These are phyloP conservation scores for Backusella parvicylindrica DNA, from an alignment of 192 early-diverging fungal species.

Conservation along the genomic window DNA sequence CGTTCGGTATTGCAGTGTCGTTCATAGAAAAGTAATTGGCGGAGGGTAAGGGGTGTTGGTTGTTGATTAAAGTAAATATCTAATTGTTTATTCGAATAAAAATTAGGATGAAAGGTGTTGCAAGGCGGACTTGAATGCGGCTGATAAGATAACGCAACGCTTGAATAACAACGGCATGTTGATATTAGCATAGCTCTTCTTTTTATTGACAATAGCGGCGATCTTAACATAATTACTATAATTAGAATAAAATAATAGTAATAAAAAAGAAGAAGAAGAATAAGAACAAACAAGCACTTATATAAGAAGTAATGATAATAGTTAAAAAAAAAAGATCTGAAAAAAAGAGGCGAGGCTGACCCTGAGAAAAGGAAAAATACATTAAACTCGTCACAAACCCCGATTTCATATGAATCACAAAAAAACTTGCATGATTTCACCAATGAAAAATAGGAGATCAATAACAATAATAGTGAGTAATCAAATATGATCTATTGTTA, in stretches of 20 bases:
- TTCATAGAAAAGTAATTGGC: conserved; percentile 92
- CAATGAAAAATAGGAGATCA: background rate
- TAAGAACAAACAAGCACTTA: background rate
- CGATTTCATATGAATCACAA: background rate
- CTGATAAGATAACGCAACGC: background rate
- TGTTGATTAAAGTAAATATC: conserved; percentile 82
- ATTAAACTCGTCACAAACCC: background rate
- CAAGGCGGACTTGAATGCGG: background rate
- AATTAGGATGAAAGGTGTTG: conserved; percentile 41
- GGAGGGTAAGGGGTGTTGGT: conserved; percentile 81
- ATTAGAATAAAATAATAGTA: background rate
- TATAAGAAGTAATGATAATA: background rate
- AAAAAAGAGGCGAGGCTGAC: background rate
- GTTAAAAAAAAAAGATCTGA: background rate
- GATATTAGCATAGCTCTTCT: background rate
- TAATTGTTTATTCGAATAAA: conserved; percentile 89
- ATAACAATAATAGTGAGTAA: background rate
- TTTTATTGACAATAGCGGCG: background rate
- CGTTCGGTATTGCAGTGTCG: conserved; percentile 82
- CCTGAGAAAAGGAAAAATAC: background rate
- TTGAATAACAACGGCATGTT: background rate
- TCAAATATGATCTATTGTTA: background rate
- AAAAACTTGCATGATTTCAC: background rate
- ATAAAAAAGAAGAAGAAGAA: background rate
- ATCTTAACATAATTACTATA: background rate